phyloP scores from a whole-genome alignment of 805 yeast species.

The Pichia phayaonensis region DNA sequence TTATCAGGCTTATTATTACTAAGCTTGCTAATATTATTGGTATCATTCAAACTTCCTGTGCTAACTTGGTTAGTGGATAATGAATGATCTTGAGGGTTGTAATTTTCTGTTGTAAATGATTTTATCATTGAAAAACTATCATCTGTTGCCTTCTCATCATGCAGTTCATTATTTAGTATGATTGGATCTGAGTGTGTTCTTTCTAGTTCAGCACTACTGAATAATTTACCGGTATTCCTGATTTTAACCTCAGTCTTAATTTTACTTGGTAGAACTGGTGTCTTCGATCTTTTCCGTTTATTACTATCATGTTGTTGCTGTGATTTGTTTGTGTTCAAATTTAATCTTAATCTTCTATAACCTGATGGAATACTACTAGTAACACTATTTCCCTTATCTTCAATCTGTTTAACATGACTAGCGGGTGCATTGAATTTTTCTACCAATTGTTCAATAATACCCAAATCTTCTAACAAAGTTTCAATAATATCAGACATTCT shows the following conservation, averaged over 20 bases:
- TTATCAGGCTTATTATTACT: neutral
- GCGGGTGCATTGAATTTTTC: slow-evolving; percentile 23
- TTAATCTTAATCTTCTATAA: slow-evolving; percentile 19
- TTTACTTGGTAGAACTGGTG: neutral
- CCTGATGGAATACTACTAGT: slow-evolving; percentile 29
- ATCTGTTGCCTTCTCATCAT: neutral
- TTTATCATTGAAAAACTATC: neutral
- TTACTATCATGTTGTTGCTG: neutral
- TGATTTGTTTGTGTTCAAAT: slow-evolving; percentile 3
- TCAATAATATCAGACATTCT: slow-evolving; percentile 36
- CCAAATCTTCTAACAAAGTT: slow-evolving; percentile 35
- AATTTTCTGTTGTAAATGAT: neutral
- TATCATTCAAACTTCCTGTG: neutral
- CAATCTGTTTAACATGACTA: slow-evolving; percentile 26
- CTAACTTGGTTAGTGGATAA: neutral
- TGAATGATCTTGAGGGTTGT: neutral
- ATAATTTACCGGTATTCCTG: neutral
- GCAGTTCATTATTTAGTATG: neutral
- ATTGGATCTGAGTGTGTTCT: neutral
- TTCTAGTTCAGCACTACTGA: neutral
- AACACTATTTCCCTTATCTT: slow-evolving; percentile 24
- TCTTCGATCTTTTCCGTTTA: neutral
- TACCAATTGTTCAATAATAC: slow-evolving; percentile 28
- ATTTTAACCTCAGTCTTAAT: neutral
- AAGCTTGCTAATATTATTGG: neutral